These are phyloP conservation scores for Malus hybrid DNA, from an alignment of 331 rosid genomes.

Conservation along the genomic window DNA sequence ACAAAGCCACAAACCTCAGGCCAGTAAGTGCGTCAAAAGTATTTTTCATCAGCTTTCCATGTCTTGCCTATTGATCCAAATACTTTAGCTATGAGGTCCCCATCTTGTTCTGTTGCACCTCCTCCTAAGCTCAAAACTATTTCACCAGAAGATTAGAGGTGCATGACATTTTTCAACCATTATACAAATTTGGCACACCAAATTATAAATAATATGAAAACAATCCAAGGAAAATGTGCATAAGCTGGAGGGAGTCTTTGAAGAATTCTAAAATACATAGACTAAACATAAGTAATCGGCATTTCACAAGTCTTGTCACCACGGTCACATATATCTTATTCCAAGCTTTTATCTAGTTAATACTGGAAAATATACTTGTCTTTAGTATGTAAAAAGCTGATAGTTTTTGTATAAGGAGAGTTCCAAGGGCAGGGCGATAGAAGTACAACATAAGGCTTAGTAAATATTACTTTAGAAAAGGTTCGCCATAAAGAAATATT, in stretches of 20 bases:
- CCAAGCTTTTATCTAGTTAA: not conserved
- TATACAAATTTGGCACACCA: not conserved
- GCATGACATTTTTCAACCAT: not conserved
- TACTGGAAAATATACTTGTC: not conserved
- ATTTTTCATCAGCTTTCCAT: conserved; percentile 84
- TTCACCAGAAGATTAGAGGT: conserved; percentile 2
- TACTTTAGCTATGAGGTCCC: conserved; percentile 50
- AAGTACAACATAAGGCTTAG: not conserved
- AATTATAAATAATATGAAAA: not conserved
- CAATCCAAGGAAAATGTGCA: not conserved
- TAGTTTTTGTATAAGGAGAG: not conserved
- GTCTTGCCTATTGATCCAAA: conserved; percentile 87
- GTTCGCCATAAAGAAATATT: not conserved
- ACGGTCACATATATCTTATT: not conserved
- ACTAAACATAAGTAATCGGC: not conserved
- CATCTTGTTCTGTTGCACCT: conserved; percentile 80
- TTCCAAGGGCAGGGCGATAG: not conserved
- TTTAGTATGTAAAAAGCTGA: not conserved
- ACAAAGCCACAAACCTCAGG: conserved; percentile 48
- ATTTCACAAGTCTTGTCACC: not conserved
- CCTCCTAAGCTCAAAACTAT: conserved; percentile 84
- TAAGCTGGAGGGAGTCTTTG: not conserved
- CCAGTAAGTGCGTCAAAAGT: conserved; percentile 86
- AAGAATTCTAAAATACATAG: not conserved
- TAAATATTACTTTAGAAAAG: not conserved